A percentile compares a stretch with the other conserved stretches of the same genome.
Evolutionary conservation across 2,329 filamentous ascomycete genomes (phyloP).

Genomic region (Talaromyces sp.): DNA sequence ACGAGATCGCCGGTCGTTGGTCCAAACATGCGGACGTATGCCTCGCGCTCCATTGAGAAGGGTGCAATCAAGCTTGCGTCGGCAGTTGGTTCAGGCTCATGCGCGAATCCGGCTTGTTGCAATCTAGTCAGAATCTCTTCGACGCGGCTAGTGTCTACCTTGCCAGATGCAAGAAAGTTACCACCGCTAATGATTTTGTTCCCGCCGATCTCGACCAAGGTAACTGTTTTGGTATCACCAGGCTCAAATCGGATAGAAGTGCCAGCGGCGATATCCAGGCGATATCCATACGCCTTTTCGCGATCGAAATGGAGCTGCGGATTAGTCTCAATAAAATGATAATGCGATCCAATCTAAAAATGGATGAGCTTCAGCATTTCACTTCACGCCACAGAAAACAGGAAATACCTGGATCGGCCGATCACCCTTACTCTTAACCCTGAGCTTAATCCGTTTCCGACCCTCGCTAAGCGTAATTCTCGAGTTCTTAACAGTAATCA

Average conservation of each 20-base stretch:
- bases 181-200: conserved; percentile 77
- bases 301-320: conserved; percentile 87
- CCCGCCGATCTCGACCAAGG: conserved; percentile 82
- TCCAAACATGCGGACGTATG: conserved; percentile 87
- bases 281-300: conserved; percentile 73
- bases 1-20: conserved; percentile 87
- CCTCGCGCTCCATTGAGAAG: conserved; percentile 69
- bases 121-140: conserved; percentile 66
- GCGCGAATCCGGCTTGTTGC: conserved; percentile 71
- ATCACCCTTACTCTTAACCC: conserved; percentile 82
- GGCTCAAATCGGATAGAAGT: conserved; percentile 93
- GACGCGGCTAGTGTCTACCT: conserved; percentile 61
- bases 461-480: conserved; percentile 68
- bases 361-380: not conserved
- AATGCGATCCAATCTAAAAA: conserved; percentile 74
- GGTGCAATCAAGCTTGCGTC: conserved; percentile 57
- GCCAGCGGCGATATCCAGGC: conserved; percentile 84
- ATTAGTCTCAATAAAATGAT: conserved; percentile 95
- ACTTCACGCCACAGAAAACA: not conserved
- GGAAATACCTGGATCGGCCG: conserved; percentile 73
- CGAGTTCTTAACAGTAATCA: conserved; percentile 65
- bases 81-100: conserved; percentile 63
- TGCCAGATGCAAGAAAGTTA: conserved; percentile 72
- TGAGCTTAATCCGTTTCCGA: conserved; percentile 68
- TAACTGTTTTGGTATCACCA: conserved; percentile 86